Conservation (phyloP, 176 grass and related monocot genomes). For the Phoenix dactylifera region DNA sequence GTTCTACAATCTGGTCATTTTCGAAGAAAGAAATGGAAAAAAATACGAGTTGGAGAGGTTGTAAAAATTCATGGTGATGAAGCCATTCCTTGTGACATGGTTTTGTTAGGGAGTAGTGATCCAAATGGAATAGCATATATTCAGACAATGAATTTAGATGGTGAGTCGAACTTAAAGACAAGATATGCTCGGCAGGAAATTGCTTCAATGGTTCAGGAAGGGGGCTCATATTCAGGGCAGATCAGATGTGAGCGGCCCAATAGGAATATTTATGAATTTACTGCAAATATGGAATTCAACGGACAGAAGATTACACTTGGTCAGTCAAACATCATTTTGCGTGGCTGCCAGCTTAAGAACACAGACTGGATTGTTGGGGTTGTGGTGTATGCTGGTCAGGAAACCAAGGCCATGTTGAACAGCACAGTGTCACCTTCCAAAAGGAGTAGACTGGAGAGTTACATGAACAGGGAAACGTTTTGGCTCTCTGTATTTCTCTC, state of each 20-base stretch:
- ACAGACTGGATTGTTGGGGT: constrained; percentile 88
- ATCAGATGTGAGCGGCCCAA: constrained; percentile 95
- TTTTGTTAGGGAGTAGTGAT: constrained; percentile 80
- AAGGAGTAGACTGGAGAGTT: constrained; percentile 91
- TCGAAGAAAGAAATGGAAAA: constrained; percentile 87
- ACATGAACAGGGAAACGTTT: constrained; percentile 99
- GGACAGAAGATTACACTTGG: constrained; percentile 76
- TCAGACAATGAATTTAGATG: constrained; percentile 99
- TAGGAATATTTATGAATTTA: constrained; percentile 98
- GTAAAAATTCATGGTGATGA: constrained; percentile 86
- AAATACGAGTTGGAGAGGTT: constrained; percentile 83
- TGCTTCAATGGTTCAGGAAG: constrained; percentile 42
- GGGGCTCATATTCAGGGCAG: constrained; percentile 45
- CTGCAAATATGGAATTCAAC: constrained; percentile 87
- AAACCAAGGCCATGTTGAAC: constrained; percentile 99
- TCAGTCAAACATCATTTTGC: constrained; percentile 90
- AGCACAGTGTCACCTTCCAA: constrained; percentile 96
- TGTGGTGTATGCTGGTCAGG: constrained; percentile 95
- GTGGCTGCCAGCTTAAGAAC: constrained; percentile 98
- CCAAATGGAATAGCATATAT: constrained; percentile 99
- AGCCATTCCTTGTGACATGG: constrained; percentile 96
- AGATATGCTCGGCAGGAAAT: constrained; percentile 97
- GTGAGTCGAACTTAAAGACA: constrained; percentile 98
- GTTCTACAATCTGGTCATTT: constrained; percentile 83
- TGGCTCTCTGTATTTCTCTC: constrained; percentile 96